Evolutionary conservation across 331 rosid genomes (phyloP).

Genomic region (Pyracantha coccinea): DNA sequence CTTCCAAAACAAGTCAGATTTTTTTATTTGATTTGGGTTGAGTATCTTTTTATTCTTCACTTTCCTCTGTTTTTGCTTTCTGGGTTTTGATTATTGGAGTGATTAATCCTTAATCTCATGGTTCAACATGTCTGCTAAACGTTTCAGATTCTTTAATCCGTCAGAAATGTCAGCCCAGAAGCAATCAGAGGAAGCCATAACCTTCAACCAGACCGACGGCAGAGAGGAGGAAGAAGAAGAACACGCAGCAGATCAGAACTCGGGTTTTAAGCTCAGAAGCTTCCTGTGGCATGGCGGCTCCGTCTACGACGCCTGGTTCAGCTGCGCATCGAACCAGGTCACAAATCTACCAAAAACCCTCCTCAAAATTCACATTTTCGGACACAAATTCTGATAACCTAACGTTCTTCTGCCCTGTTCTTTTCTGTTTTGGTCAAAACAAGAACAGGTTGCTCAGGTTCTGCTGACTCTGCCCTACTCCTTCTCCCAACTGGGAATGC

Average conservation of each 20-base stretch:
- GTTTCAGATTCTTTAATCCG: constrained; percentile 22
- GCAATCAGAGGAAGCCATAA: constrained; percentile 72
- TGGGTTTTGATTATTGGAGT: constrained; percentile 8
- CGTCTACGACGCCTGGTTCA: constrained; percentile 91
- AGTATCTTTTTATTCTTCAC: background rate
- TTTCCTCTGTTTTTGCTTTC: background rate
- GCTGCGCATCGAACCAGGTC: constrained; percentile 92
- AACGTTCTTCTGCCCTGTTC: background rate
- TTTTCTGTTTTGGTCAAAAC: background rate
- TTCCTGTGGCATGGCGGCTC: constrained; percentile 95
- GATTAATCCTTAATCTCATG: background rate
- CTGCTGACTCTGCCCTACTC: constrained; percentile 78
- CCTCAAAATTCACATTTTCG: background rate
- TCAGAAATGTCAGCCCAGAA: constrained; percentile 48
- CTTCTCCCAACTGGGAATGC: constrained; percentile 79
- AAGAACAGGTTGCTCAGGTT: constrained; percentile 82
- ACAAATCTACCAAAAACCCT: background rate
- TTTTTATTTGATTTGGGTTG: background rate
- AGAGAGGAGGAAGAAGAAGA: constrained; percentile 47
- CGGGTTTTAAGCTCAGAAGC: constrained; percentile 33
- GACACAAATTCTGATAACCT: background rate
- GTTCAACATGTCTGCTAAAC: background rate
- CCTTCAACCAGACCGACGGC: constrained; percentile 22
- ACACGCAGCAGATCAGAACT: constrained; percentile 4
- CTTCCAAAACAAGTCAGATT: background rate